phyloP scores from a whole-genome alignment of 768 basidiomycete species.

The Paxillus ammoniavirescens region DNA sequence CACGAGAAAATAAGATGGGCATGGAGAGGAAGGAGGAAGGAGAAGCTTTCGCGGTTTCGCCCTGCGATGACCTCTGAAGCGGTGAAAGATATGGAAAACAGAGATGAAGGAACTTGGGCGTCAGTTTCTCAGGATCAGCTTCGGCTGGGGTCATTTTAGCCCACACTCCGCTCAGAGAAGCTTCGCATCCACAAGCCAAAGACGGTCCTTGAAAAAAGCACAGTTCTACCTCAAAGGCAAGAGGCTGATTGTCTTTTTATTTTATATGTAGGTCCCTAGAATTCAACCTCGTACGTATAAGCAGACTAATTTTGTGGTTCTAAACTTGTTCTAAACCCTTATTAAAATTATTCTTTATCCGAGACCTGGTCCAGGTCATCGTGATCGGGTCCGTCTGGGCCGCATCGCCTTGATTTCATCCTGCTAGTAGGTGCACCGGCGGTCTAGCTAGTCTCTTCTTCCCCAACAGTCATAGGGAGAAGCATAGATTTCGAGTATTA shows the following conservation, averaged over 20 bases:
- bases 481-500: background rate
- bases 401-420: background rate
- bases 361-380: too few relatives aligned
- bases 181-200: background rate
- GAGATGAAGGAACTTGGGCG: constrained; percentile 3
- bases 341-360: too few relatives aligned
- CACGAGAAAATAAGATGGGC: constrained; percentile 74
- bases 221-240: background rate
- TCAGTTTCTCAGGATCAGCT: constrained; percentile 30
- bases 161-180: constrained; percentile 4
- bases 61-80: constrained; percentile 21
- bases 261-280: background rate
- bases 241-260: background rate
- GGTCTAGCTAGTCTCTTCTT: background rate
- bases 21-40: constrained; percentile 38
- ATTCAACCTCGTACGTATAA: too few relatives aligned
- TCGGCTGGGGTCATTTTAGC: background rate
- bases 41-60: constrained; percentile 5
- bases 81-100: constrained; percentile 5
- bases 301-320: too few relatives aligned
- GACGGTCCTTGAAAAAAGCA: background rate
- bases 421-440: too few relatives aligned
- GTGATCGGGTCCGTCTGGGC: too few relatives aligned
- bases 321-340: too few relatives aligned
- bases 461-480: background rate